Conservation (phyloP, 1,284 basidiomycete genomes). For the Fomitopsis schrenkii region DNA sequence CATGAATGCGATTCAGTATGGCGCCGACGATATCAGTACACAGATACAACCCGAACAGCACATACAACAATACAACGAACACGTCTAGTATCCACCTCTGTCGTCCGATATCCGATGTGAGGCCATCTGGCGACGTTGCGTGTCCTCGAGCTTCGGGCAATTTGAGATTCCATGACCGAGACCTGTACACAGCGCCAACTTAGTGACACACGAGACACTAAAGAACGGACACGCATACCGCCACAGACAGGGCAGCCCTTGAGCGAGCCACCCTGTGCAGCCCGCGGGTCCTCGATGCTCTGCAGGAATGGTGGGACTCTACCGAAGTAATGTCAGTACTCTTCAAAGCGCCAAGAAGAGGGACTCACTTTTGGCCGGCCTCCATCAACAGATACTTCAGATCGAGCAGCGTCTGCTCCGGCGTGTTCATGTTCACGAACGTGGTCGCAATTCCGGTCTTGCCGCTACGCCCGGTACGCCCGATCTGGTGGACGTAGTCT, state of each 20-base stretch:
- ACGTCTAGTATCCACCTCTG: slow-evolving; percentile 51
- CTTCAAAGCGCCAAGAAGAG: slow-evolving; percentile 3
- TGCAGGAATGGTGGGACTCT: slow-evolving; percentile 96
- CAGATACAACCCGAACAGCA: not conserved
- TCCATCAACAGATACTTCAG: slow-evolving; percentile 97
- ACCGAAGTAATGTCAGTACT: slow-evolving; percentile 2
- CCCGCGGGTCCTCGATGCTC: slow-evolving; percentile 90
- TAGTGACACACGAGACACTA: not conserved
- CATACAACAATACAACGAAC: not conserved
- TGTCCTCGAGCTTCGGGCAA: slow-evolving; percentile 96
- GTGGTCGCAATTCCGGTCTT: slow-evolving; percentile 99
- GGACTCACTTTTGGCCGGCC: slow-evolving; percentile 87
- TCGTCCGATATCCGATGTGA: slow-evolving; percentile 71
- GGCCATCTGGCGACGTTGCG: slow-evolving; percentile 84
- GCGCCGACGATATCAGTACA: not conserved
- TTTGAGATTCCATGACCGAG: slow-evolving; percentile 92
- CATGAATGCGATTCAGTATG: not conserved
- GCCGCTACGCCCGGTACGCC: slow-evolving; percentile 94
- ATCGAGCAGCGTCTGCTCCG: slow-evolving; percentile 94
- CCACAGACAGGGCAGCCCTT: slow-evolving; percentile 96
- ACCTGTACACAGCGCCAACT: slow-evolving; percentile 38
- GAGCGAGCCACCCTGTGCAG: slow-evolving; percentile 68
- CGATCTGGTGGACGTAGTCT: slow-evolving; percentile 98
- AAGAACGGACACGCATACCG: slow-evolving; percentile 43
- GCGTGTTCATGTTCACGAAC: slow-evolving; percentile 98